Evolutionary conservation across 2,329 filamentous ascomycete genomes (phyloP).

Genomic region (Sporothrix inflata): DNA sequence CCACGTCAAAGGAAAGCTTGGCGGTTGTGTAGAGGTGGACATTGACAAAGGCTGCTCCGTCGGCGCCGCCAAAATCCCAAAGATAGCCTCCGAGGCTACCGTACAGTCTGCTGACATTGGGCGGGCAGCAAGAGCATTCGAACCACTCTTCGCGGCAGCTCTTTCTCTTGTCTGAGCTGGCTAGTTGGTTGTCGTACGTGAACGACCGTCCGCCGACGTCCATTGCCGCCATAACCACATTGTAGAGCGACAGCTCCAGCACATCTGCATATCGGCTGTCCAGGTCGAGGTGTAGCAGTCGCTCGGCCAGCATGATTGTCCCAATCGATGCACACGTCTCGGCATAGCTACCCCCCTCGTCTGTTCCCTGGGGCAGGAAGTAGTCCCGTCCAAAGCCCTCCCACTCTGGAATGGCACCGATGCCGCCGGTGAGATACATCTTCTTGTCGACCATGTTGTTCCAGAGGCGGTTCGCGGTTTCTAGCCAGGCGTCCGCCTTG

Average conservation of each 20-base stretch:
- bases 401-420: slow-evolving; percentile 6
- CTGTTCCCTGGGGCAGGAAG: neutral
- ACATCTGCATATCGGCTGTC: slow-evolving; percentile 2
- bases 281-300: neutral
- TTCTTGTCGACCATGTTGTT: slow-evolving; percentile 5
- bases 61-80: neutral
- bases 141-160: neutral
- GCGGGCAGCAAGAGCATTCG: slow-evolving; percentile 9
- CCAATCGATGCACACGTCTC: slow-evolving; percentile 13
- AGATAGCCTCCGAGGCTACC: slow-evolving; percentile 13
- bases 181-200: slow-evolving; percentile 16
- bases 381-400: neutral
- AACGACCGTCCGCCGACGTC: neutral
- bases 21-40: slow-evolving; percentile 10
- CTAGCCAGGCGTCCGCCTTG: neutral
- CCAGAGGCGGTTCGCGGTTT: neutral
- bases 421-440: neutral
- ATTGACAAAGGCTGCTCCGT: neutral
- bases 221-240: slow-evolving; percentile 16
- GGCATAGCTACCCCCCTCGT: slow-evolving; percentile 6
- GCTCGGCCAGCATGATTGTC: slow-evolving; percentile 18
- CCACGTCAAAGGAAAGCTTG: slow-evolving; percentile 8
- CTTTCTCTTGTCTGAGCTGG: neutral
- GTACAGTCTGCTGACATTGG: neutral
- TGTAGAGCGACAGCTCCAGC: slow-evolving; percentile 20